Evolutionary conservation across 306 rosid genomes (phyloP), one percentile per base, ranked within the genome.

Genomic region (Rosa rugosa): DNA sequence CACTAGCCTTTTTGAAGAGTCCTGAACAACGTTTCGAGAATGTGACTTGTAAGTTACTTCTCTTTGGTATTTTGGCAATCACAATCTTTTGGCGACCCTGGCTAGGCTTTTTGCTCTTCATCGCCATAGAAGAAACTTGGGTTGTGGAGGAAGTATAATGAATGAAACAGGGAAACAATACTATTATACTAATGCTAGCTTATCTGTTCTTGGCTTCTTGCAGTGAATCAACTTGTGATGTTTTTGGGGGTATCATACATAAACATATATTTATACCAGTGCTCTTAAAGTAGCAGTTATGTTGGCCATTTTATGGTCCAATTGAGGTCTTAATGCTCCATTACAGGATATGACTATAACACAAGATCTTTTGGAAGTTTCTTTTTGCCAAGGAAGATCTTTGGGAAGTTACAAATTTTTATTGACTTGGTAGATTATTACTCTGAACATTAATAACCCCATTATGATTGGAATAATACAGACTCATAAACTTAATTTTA

Each of bases 31-130:
- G 77, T 40, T 54, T 73, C 2, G 67, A 73, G 77, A 54, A 73
- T 73, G 66, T 73, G 38, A 73, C 67, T n/a, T 73, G 36, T 54
- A 73, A 40, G 16, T 54, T 73, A n/a, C 51, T 54, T 38, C 50
- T 54, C 51, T 73, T 54, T 8, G 64, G 10, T 9, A 73, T 73
- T 38, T 53, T 73, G 49, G 50, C 36, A 6, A 73, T 54, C 11
- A 31, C 77, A 54, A 54, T 73, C 51, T 73, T 72, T 54, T 73
- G 46, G 18, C 49, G 34, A 73, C 77, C 65, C 49, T 17, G 36
- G 31, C n/a, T 36, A 51, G 36, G 50, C 47, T 17, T 53, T 36
- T 71, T 46, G 40, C 20, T 73, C 66, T 36, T 54, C 77, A 54
- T 50, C 64, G 11, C 65, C 63, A 31, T 72, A 17, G 46, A 34